Conservation (phyloP, 495 filamentous ascomycete genomes). For the Aspergillus carlsbadensis region DNA sequence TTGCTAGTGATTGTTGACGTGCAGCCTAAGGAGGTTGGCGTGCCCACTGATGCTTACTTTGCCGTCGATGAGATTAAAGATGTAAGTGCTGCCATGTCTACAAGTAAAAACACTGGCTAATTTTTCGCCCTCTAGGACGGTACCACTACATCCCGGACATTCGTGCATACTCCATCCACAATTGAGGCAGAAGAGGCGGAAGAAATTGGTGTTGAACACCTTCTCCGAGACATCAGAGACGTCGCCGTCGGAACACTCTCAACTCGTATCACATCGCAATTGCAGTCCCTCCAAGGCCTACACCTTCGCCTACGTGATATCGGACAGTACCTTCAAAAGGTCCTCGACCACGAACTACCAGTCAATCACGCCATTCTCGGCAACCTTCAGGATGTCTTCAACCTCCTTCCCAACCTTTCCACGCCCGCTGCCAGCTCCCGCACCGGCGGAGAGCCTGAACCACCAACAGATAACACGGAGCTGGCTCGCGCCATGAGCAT, state of each 20-base stretch:
- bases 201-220: slow-evolving; percentile 97
- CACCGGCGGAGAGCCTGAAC: slow-evolving; percentile 44
- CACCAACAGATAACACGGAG: slow-evolving; percentile 68
- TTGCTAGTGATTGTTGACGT: slow-evolving; percentile 97
- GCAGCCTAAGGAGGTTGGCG: slow-evolving; percentile 95
- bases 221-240: slow-evolving; percentile 94
- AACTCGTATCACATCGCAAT: slow-evolving; percentile 94
- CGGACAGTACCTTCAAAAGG: slow-evolving; percentile 91
- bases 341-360: slow-evolving; percentile 85
- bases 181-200: slow-evolving; percentile 99
- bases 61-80: slow-evolving; percentile 99
- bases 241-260: slow-evolving; percentile 98
- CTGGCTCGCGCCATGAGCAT: slow-evolving; percentile 92
- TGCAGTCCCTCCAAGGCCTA: slow-evolving; percentile 94
- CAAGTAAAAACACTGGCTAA: not conserved
- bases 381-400: slow-evolving; percentile 98
- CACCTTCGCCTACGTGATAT: slow-evolving; percentile 96
- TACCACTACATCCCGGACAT: slow-evolving; percentile 94
- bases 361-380: slow-evolving; percentile 97
- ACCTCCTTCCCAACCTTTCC: slow-evolving; percentile 92
- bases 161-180: slow-evolving; percentile 98
- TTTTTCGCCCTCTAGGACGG: slow-evolving; percentile 67
- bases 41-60: slow-evolving; percentile 98
- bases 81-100: slow-evolving; percentile 54
- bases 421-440: slow-evolving; percentile 64